Conservation (phyloP, 139 green algal species). For the Mesostigma viride region DNA sequence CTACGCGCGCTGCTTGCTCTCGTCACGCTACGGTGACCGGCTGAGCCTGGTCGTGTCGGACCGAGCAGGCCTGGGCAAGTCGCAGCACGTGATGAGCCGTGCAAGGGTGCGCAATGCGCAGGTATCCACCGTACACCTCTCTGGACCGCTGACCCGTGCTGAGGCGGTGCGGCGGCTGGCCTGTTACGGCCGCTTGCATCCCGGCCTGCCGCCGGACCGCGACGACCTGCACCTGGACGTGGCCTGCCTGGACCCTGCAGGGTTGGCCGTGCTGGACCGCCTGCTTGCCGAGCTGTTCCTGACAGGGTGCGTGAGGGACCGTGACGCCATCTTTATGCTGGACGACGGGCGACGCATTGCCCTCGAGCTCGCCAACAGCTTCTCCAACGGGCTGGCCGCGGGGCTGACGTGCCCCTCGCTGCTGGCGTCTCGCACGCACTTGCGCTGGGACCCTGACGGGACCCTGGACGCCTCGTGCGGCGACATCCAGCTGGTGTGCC, state of each 20-base stretch:
- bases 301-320: background rate
- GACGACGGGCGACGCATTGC: background rate
- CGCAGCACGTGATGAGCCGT: background rate
- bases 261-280: background rate
- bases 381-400: background rate
- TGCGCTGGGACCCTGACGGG: background rate
- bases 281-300: slow-evolving; percentile 10
- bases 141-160: no score
- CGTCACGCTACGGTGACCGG: no score
- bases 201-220: no score
- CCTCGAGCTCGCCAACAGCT: slow-evolving; percentile 10
- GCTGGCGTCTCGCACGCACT: background rate
- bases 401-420: background rate
- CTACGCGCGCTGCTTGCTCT: no score
- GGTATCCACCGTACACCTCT: no score
- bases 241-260: background rate
- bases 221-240: slow-evolving; percentile 6
- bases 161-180: no score
- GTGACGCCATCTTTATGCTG: background rate
- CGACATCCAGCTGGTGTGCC: slow-evolving; percentile 7
- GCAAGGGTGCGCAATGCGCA: no score
- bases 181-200: no score
- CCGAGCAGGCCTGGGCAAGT: slow-evolving; percentile 6
- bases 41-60: slow-evolving; percentile 9
- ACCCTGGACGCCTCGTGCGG: no score